These are phyloP conservation scores for Globisporangium alternatum DNA, from an alignment of 352 stramenopile genomes.

Conservation along the genomic window DNA sequence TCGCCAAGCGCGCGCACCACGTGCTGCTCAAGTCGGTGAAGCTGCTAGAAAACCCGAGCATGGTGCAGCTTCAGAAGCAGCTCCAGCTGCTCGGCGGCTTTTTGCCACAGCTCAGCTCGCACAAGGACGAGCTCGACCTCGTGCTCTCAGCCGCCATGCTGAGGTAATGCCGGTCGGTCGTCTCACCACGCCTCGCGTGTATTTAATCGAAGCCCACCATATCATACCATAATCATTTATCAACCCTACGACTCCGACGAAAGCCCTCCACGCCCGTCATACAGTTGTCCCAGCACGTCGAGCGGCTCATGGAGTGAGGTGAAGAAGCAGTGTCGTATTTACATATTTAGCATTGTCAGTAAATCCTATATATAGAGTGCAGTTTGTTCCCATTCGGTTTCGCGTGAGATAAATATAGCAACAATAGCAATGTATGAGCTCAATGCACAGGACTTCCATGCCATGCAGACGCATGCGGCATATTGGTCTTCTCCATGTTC, in stretches of 20 bases:
- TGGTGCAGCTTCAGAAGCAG: conserved; percentile 74
- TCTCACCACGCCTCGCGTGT: background rate
- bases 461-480: too few species aligned
- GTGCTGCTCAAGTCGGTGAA: conserved; percentile 76
- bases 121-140: conserved; percentile 67
- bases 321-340: background rate
- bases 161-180: conserved; percentile 24
- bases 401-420: background rate
- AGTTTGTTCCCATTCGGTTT: background rate
- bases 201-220: background rate
- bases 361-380: background rate
- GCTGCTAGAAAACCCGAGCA: conserved; percentile 71
- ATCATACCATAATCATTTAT: conserved; percentile 18
- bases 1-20: conserved; percentile 42
- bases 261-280: background rate
- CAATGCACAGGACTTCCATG: too few species aligned
- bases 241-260: background rate
- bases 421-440: too few species aligned
- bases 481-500: too few species aligned
- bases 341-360: background rate
- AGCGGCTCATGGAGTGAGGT: background rate
- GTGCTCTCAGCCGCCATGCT: conserved; percentile 73
- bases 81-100: conserved; percentile 56
- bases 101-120: conserved; percentile 55
- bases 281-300: background rate